A percentile compares a stretch with the other conserved stretches of the same genome.
These are phyloP conservation scores for Suhomyces sp. DNA, from an alignment of 805 yeast genomes.

Conservation along the genomic window DNA sequence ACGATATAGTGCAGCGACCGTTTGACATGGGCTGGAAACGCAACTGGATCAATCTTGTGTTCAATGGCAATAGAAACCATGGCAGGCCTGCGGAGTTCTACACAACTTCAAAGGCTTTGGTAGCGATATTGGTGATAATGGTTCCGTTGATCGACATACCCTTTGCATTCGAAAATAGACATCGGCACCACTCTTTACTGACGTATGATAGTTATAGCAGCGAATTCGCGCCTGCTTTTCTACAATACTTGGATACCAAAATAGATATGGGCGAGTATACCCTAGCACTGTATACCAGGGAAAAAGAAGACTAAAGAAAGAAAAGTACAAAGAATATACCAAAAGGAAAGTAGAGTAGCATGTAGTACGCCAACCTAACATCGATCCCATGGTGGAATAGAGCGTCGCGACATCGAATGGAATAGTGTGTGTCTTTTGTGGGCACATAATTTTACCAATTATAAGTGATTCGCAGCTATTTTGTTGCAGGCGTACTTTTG, in stretches of 20 bases:
- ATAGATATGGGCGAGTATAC: conserved; percentile 9
- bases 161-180: not conserved
- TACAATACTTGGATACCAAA: conserved; percentile 5
- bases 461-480: not conserved
- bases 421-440: not conserved
- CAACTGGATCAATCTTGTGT: conserved; percentile 36
- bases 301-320: not conserved
- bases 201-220: conserved; percentile 7
- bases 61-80: conserved; percentile 22
- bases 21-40: conserved; percentile 35
- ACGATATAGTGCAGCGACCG: conserved; percentile 28
- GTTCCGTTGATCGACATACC: conserved; percentile 24
- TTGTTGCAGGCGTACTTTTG: not conserved
- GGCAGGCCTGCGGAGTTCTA: conserved; percentile 10
- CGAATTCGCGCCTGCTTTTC: conserved; percentile 7
- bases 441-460: not conserved
- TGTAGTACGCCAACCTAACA: too few relatives aligned
- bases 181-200: not conserved
- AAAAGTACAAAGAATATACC: not conserved
- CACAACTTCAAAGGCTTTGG: conserved; percentile 11
- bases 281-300: not conserved
- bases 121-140: conserved; percentile 13
- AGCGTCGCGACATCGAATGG: too few relatives aligned
- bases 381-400: too few relatives aligned
- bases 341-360: not conserved